Percentiles rank a stretch among this genome's conserved stretches.
Conservation (phyloP, 2,329 filamentous ascomycete genomes). For the Colletotrichum godetiae region DNA sequence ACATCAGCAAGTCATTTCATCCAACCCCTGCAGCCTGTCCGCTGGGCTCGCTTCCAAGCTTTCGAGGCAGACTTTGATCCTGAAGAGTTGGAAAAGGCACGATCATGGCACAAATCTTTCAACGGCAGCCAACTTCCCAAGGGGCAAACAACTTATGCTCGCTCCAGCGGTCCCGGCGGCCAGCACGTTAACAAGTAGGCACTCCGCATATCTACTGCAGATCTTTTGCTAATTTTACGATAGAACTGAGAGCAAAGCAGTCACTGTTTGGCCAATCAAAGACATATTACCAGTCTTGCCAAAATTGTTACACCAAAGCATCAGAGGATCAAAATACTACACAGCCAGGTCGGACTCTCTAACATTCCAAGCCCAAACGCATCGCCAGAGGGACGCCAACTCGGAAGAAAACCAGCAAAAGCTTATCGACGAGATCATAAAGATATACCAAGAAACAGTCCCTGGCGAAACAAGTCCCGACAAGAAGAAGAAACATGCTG, state of each 20-base stretch:
- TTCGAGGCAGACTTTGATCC: constrained; percentile 62
- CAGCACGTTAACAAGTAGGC: constrained; percentile 73
- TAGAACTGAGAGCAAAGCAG: constrained; percentile 71
- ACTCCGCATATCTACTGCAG: background rate
- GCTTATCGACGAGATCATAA: constrained; percentile 58
- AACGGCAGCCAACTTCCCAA: constrained; percentile 56
- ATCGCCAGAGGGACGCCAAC: constrained; percentile 64
- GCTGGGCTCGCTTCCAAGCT: constrained; percentile 53
- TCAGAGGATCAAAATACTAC: constrained; percentile 67
- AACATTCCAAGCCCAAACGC: constrained; percentile 65
- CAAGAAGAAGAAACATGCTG: constrained; percentile 61
- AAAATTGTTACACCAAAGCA: constrained; percentile 55
- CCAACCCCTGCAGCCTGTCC: constrained; percentile 7
- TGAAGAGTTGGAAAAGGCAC: constrained; percentile 61
- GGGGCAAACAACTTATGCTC: constrained; percentile 64
- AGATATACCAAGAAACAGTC: constrained; percentile 58
- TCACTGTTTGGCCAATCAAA: constrained; percentile 61
- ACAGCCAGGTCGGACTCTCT: constrained; percentile 62
- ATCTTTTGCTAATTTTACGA: background rate
- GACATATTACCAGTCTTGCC: constrained; percentile 61
- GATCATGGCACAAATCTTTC: constrained; percentile 62
- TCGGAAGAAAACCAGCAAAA: constrained; percentile 63
- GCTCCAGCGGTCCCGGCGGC: constrained; percentile 71
- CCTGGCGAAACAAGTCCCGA: constrained; percentile 58
- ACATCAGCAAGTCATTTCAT: background rate